Percentiles rank a stretch among this genome's conserved stretches.
Conservation (phyloP, 345 rosid genomes). For the Erysimum cheiranthoides region DNA sequence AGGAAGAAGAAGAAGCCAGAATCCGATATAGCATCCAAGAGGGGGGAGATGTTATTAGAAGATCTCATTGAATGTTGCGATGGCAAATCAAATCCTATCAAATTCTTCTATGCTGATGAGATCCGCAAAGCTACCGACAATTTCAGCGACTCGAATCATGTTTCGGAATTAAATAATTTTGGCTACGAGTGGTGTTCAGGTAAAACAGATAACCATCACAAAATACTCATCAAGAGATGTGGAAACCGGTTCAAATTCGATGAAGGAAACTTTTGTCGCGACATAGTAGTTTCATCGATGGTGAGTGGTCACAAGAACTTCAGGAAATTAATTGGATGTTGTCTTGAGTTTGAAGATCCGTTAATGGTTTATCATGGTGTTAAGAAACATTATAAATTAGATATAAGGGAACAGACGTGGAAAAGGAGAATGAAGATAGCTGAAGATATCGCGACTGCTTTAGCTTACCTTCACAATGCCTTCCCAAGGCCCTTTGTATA, state of each 20-base stretch:
- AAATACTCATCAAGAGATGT: background rate
- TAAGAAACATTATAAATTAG: background rate
- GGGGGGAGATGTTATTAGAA: background rate
- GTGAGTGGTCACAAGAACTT: conserved; percentile 23
- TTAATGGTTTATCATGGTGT: background rate
- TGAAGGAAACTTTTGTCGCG: background rate
- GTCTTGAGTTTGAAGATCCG: background rate
- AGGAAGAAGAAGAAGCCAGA: background rate
- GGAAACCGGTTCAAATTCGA: no score
- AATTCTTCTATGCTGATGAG: background rate
- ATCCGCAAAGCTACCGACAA: background rate
- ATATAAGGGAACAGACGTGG: background rate
- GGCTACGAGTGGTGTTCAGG: conserved; percentile 6
- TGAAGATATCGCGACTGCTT: background rate
- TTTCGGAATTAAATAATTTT: background rate
- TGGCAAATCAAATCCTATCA: conserved; percentile 10
- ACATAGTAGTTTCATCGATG: conserved; percentile 16
- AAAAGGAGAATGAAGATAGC: conserved; percentile 9
- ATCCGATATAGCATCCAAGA: background rate
- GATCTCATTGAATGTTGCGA: background rate
- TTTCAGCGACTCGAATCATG: background rate
- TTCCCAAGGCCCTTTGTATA: background rate
- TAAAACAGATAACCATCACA: background rate
- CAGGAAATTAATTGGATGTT: conserved; percentile 6
- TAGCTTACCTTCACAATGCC: conserved; percentile 20